Percentiles rank a stretch among this genome's conserved stretches.
Conservation (phyloP, 306 rosid species). For the Cicer judaicum region DNA sequence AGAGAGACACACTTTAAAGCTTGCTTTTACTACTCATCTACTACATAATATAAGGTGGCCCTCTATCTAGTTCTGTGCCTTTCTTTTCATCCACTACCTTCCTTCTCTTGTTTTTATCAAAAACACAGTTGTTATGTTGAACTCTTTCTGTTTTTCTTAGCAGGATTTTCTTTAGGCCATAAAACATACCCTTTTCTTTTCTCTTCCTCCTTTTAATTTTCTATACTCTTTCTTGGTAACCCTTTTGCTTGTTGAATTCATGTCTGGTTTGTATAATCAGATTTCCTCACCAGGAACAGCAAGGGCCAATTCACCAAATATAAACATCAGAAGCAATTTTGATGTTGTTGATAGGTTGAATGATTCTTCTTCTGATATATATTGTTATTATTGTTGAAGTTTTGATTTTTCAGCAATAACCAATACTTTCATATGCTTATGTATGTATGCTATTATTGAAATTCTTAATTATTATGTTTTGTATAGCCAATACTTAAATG, state of each 20-base stretch:
- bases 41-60: conserved; percentile 43
- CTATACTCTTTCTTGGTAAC: conserved; percentile 13
- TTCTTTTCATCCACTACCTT: conserved; percentile 43
- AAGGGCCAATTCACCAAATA: conserved; percentile 61
- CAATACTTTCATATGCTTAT: not conserved
- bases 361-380: conserved; percentile 7
- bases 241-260: conserved; percentile 44
- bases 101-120: conserved; percentile 27
- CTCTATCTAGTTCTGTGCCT: conserved; percentile 50
- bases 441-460: not conserved
- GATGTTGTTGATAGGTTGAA: conserved; percentile 57
- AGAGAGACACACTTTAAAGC: conserved; percentile 44
- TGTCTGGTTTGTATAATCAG: conserved; percentile 64
- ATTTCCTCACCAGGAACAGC: conserved; percentile 58
- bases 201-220: conserved; percentile 30
- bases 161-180: conserved; percentile 33
- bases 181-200: conserved; percentile 16
- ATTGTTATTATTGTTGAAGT: not conserved
- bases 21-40: conserved; percentile 51
- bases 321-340: conserved; percentile 56
- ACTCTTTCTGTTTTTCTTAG: conserved; percentile 10
- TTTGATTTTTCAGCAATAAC: conserved; percentile 13
- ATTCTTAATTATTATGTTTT: conserved; percentile 33
- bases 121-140: conserved; percentile 27
- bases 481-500: conserved; percentile 61